Conservation (phyloP, 441 rosid genomes). For the Geranium incanum region DNA sequence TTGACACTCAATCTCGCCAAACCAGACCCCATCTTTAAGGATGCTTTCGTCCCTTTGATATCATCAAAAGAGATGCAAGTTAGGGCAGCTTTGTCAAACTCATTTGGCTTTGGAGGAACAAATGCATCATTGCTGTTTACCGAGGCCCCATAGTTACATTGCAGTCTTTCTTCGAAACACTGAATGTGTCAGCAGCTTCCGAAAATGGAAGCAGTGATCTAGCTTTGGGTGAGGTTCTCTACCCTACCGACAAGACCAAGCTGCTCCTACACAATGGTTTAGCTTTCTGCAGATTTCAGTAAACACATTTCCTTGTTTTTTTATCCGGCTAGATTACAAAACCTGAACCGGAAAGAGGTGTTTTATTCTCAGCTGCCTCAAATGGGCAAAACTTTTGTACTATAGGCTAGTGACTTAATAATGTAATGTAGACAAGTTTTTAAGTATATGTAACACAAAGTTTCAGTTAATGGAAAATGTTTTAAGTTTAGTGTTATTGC, state of each 20-base stretch:
- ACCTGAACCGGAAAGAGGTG: neutral
- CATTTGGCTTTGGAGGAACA: conserved; percentile 92
- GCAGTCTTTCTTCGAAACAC: conserved; percentile 7
- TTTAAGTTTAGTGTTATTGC: neutral
- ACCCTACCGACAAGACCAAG: neutral
- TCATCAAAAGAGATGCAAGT: conserved; percentile 57
- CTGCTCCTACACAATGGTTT: neutral
- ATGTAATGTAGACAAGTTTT: neutral
- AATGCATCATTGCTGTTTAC: conserved; percentile 68
- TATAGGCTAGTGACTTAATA: neutral
- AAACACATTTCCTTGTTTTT: neutral
- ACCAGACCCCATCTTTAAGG: conserved; percentile 74
- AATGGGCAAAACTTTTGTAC: neutral
- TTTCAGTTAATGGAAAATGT: neutral
- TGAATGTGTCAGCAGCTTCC: neutral
- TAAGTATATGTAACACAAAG: neutral
- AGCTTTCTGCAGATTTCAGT: neutral
- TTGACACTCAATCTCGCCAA: conserved; percentile 60
- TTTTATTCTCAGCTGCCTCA: neutral
- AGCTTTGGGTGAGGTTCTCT: neutral
- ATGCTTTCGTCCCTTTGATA: conserved; percentile 54
- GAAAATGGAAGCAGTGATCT: neutral
- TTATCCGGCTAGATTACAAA: neutral
- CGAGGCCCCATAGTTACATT: conserved; percentile 19
- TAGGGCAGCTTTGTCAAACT: conserved; percentile 67